phyloP scores from a whole-genome alignment of 2,329 filamentous ascomycete genomes.

The Xylariaceae sp. region DNA sequence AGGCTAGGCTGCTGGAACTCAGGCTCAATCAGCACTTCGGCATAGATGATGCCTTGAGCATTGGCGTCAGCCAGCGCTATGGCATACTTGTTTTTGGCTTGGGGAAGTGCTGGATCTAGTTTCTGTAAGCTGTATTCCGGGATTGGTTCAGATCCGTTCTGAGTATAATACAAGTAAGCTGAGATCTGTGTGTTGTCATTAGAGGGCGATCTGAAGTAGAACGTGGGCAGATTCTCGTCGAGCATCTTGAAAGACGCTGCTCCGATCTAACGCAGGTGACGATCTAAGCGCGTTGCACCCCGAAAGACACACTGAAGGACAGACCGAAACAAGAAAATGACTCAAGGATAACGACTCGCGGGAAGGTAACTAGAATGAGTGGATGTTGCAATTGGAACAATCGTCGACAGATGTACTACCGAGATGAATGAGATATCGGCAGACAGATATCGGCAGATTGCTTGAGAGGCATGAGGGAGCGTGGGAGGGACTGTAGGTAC shows the following conservation, averaged over 20 bases:
- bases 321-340: background rate
- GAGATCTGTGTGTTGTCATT: slow-evolving; percentile 48
- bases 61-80: slow-evolving; percentile 78
- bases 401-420: background rate
- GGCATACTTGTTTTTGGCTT: slow-evolving; percentile 78
- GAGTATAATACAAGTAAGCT: slow-evolving; percentile 54
- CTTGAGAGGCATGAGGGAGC: background rate
- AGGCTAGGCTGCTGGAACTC: slow-evolving; percentile 80
- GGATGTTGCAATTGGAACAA: background rate
- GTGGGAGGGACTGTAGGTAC: too few species aligned
- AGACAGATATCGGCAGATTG: background rate
- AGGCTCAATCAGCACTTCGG: slow-evolving; percentile 76
- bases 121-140: slow-evolving; percentile 78
- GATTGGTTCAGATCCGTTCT: slow-evolving; percentile 74
- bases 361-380: background rate
- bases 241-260: slow-evolving; percentile 54
- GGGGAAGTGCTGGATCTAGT: slow-evolving; percentile 63
- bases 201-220: slow-evolving; percentile 48
- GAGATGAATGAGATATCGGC: background rate
- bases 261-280: background rate
- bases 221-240: slow-evolving; percentile 87
- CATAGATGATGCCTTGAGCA: slow-evolving; percentile 76
- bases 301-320: background rate
- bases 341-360: background rate
- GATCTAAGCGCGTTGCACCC: background rate